Evolutionary conservation across 2,329 filamentous ascomycete species (phyloP), one percentile per base, ranked within the genome.

Genomic region (Dothideomycetes sp.): DNA sequence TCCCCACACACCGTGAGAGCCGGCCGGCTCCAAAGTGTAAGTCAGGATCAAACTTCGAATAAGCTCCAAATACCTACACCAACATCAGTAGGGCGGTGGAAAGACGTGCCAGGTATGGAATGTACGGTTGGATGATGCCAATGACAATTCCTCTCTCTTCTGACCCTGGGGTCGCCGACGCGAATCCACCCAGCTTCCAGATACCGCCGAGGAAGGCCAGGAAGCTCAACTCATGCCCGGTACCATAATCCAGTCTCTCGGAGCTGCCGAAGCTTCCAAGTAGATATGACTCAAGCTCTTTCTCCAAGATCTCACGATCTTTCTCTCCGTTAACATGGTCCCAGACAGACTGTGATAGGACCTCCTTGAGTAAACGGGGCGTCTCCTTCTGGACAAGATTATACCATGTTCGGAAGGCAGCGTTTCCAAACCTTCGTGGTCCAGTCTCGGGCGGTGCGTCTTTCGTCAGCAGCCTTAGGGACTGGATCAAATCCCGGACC

Each of bases 1-100:
- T 15, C 91, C 91, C 91, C 91, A 98, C 15, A 98, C 91, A 3
- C 91, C 91, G 56, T 96, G 91, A 1, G 89, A 94, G 2, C 91
- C 91, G 4, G 91, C 91, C 3, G 91, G 91, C 56, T 98, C 91
- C 15, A 98, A 75, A 1, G 81, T 95, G 58, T 96, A 98, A 2
- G 80, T 89, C 37, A 85, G 68, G 51, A 98, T 95, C 8, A 98
- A 70, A 31, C 74, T 77, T 30, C 91, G 80, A 34, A 94, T 70
- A 2, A 96, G 79, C 22, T 69, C 66, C n/a, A 94, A 67, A 54
- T 94, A 94, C 31, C 82, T 86, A n/a, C n/a, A n/a, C n/a, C n/a
- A n/a, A n/a, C n/a, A n/a, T n/a, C n/a, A n/a, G n/a, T n/a, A n/a
- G n/a, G n/a, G n/a, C n/a, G n/a, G n/a, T n/a, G n/a, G n/a, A n/a